These are phyloP conservation scores for Mycena vulgaris DNA, from an alignment of 768 basidiomycete species.

Conservation along the genomic window DNA sequence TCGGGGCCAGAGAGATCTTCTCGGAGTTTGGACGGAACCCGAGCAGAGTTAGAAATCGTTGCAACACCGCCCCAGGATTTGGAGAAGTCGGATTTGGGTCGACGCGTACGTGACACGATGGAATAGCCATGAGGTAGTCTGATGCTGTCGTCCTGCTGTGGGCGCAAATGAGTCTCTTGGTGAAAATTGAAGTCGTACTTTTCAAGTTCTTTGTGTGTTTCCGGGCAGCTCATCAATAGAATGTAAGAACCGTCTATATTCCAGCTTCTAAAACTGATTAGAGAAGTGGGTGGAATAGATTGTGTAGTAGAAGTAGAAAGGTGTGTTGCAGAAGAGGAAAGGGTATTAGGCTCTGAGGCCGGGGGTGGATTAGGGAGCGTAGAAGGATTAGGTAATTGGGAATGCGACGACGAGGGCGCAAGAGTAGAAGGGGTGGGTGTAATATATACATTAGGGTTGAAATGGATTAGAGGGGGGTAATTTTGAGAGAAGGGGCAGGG, in stretches of 20 bases:
- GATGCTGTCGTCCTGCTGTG: constrained; percentile 1
- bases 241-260: constrained; percentile 11
- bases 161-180: constrained; percentile 5
- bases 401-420: too few species aligned
- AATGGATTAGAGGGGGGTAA: background rate
- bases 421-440: background rate
- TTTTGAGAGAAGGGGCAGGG: background rate
- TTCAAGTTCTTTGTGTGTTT: background rate
- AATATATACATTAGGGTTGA: background rate
- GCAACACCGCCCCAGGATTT: constrained; percentile 5
- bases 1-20: constrained; percentile 1
- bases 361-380: background rate
- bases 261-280: constrained; percentile 13
- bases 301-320: background rate
- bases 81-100: background rate
- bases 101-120: background rate
- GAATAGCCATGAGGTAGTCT: background rate
- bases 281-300: background rate
- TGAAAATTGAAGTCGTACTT: constrained; percentile 13
- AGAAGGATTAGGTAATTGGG: background rate
- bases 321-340: background rate
- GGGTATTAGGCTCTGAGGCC: background rate
- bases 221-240: constrained; percentile 17
- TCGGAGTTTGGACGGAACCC: background rate
- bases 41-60: background rate